Evolutionary conservation across 352 stramenopile genomes (phyloP), one percentile per base, ranked within the genome.

Genomic region (Blastocystis sp.): DNA sequence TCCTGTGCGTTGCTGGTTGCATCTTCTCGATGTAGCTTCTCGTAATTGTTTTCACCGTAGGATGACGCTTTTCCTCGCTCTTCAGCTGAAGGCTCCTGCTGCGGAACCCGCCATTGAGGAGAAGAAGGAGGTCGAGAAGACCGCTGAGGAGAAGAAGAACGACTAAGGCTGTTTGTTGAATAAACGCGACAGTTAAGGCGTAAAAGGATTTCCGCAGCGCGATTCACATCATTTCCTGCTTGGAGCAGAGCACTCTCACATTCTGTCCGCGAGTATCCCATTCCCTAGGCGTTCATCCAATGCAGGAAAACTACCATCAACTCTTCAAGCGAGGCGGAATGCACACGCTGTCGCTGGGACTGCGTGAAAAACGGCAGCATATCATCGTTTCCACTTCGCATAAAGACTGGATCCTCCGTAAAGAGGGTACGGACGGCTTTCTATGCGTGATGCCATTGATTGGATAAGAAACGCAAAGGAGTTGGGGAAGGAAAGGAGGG

Each of bases 91-190:
- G 74, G 10, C 65, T 3, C 65, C 66, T 28, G 69, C 45, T 14
- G 54, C 52, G 21, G 60, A 63, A 17, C 17, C 42, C 3, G 74
- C 48, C 28, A 34, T 34, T 52, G 60, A 70, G 40, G 74, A 84
- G 19, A 43, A 77, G 68, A 77, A 77, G 68, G 9, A 17, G 43
- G 24, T 74, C 6, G 71, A 84, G 61, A 84, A 84, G 74, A 24
- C 54, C 45, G 74, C 74, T 68, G 52, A 68, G n/a, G 74, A 68
- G 57, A 84, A 84, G 34, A 84, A 84, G 74, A 84, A 84, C 38
- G 74, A 84, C 28, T 84, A 11, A 57, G 24, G 6, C 3, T 84
- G 54, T 84, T 84, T 84, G 74, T 84, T 84, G 17, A 66, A 70
- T 7, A 66, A 60, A 63, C 4, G 17, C 17, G 21, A 43, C 28